Conservation (phyloP, 2,329 filamentous ascomycete species). For the Tricladium varicosporioides region DNA sequence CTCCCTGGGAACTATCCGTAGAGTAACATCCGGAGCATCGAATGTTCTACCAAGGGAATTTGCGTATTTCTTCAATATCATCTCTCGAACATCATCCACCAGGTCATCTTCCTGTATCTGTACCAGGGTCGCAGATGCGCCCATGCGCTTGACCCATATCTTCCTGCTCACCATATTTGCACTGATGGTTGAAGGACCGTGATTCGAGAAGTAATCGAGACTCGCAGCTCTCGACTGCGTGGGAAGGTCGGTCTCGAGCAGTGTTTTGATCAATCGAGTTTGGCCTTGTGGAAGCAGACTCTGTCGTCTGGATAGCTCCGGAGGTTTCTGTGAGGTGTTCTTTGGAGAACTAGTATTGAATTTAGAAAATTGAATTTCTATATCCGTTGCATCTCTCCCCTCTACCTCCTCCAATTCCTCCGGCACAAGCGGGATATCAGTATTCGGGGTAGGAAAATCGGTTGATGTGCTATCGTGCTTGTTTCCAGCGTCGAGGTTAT, state of each 20-base stretch:
- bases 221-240: conserved; percentile 34
- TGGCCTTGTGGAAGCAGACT: conserved; percentile 46
- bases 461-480: conserved; percentile 30
- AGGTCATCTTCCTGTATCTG: conserved; percentile 83
- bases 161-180: conserved; percentile 65
- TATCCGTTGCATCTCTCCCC: neutral
- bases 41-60: conserved; percentile 88
- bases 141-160: conserved; percentile 90
- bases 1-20: conserved; percentile 75
- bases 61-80: conserved; percentile 88
- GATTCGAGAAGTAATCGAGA: conserved; percentile 33
- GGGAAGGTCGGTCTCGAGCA: conserved; percentile 45
- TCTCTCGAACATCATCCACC: conserved; percentile 90
- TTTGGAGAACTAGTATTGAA: conserved; percentile 4
- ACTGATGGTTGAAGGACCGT: conserved; percentile 32
- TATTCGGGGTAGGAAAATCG: conserved; percentile 32
- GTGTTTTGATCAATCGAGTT: conserved; percentile 48
- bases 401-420: conserved; percentile 18
- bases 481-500: conserved; percentile 9
- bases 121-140: conserved; percentile 83
- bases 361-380: neutral
- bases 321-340: conserved; percentile 17
- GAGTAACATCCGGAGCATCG: conserved; percentile 83
- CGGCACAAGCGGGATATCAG: conserved; percentile 25
- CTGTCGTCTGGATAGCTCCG: conserved; percentile 35